A percentile compares a stretch with the other conserved stretches of the same genome.
Conservation (phyloP, 2,329 filamentous ascomycete species). For the Diaporthe australafricana region DNA sequence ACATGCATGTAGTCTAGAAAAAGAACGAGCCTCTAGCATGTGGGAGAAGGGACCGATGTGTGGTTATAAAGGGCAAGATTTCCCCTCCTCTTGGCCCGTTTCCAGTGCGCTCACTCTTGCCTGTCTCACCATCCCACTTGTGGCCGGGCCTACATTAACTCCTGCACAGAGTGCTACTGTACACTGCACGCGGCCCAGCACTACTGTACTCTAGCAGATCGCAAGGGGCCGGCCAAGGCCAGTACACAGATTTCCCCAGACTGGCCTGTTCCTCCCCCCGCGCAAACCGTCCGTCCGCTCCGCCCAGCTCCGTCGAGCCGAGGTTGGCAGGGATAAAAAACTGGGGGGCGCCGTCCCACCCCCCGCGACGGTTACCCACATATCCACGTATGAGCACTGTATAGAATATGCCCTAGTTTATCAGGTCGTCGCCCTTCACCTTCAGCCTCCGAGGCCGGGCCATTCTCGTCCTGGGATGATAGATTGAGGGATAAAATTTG, state of each 20-base stretch:
- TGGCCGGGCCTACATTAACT: not conserved
- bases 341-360: conserved; percentile 3
- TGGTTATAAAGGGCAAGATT: conserved; percentile 7
- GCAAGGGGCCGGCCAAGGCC: not conserved
- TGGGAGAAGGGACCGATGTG: not conserved
- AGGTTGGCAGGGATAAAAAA: conserved; percentile 29
- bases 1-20: not conserved
- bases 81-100: conserved; percentile 4
- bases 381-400: not conserved
- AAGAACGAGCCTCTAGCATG: not conserved
- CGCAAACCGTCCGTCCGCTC: conserved; percentile 16
- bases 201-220: not conserved
- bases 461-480: not conserved
- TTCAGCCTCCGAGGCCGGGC: not conserved
- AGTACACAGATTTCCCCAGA: conserved; percentile 13
- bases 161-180: not conserved
- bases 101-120: not conserved
- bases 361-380: not conserved
- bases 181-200: not conserved
- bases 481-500: not conserved
- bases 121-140: not conserved
- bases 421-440: not conserved
- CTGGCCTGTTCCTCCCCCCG: not conserved
- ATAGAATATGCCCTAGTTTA: not conserved
- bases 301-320: conserved; percentile 32